These are phyloP conservation scores for Neurospora pannonica DNA, from an alignment of 495 filamentous ascomycete genomes.

Conservation along the genomic window DNA sequence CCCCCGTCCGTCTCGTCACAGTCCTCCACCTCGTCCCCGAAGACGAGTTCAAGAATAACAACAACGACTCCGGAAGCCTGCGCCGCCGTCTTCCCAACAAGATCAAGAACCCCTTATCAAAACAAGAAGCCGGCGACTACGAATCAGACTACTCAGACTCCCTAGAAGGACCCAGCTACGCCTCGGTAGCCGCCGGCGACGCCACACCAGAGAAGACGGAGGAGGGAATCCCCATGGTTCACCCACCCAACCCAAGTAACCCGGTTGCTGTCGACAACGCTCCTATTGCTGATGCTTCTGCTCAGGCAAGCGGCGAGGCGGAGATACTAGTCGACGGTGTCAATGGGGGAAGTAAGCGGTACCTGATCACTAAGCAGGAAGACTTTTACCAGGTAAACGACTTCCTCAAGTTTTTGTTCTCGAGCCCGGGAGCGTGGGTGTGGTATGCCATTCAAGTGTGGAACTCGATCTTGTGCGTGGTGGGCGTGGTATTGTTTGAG, in stretches of 20 bases:
- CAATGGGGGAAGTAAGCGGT: constrained; percentile 20
- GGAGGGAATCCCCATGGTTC: neutral
- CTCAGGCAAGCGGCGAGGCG: neutral
- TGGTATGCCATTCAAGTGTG: constrained; percentile 47
- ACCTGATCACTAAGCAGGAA: constrained; percentile 66
- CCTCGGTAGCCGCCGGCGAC: constrained; percentile 10
- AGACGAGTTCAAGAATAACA: constrained; percentile 8
- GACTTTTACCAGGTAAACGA: constrained; percentile 78
- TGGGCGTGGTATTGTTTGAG: constrained; percentile 33
- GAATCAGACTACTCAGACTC: neutral
- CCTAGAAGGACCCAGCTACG: constrained; percentile 10
- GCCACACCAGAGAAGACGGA: neutral
- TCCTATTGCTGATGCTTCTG: neutral
- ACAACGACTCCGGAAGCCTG: neutral
- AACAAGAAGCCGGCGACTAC: neutral
- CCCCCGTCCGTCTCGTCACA: constrained; percentile 60
- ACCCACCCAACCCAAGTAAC: neutral
- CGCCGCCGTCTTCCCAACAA: neutral
- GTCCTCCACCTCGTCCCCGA: constrained; percentile 53
- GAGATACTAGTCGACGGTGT: neutral
- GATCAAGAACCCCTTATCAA: neutral
- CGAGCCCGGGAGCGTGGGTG: constrained; percentile 39
- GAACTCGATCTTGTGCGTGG: constrained; percentile 51
- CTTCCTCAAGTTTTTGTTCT: constrained; percentile 58
- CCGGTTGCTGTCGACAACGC: neutral